Evolutionary conservation across 345 rosid species (phyloP).

Genomic region (Nephelium lappaceum): DNA sequence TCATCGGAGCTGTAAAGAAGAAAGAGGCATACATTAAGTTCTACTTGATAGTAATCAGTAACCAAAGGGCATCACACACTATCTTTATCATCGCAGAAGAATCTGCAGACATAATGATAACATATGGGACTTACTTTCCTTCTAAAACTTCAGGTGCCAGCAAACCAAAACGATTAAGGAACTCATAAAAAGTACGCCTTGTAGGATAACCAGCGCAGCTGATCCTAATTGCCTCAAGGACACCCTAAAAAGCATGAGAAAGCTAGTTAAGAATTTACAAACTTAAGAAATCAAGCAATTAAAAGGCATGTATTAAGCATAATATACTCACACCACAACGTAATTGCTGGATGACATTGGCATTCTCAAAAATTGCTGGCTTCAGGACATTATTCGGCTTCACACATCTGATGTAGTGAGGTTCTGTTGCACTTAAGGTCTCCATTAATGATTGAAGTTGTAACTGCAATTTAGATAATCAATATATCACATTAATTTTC

Average conservation of each 20-base stretch:
- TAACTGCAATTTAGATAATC: slow-evolving; percentile 56
- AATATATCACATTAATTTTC: slow-evolving; percentile 9
- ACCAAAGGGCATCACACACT: slow-evolving; percentile 13
- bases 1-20: slow-evolving; percentile 68
- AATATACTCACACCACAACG: slow-evolving; percentile 93
- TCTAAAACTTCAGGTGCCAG: slow-evolving; percentile 96
- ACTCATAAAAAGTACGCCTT: slow-evolving; percentile 89
- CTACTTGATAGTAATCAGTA: slow-evolving; percentile 16
- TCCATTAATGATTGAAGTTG: slow-evolving; percentile 99
- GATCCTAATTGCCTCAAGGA: slow-evolving; percentile 97
- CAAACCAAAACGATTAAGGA: slow-evolving; percentile 92
- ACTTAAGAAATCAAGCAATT: neutral
- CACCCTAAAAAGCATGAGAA: slow-evolving; percentile 43
- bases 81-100: slow-evolving; percentile 6
- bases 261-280: neutral
- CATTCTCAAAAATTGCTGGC: slow-evolving; percentile 90
- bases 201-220: slow-evolving; percentile 99
- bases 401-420: slow-evolving; percentile 99
- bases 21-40: slow-evolving; percentile 22
- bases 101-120: slow-evolving; percentile 8
- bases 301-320: slow-evolving; percentile 6
- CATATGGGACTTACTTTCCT: slow-evolving; percentile 62
- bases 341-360: slow-evolving; percentile 87
- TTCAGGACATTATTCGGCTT: slow-evolving; percentile 91
- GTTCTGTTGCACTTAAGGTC: slow-evolving; percentile 82